phyloP scores from a whole-genome alignment of 2,329 filamentous ascomycete species.

The Phaeosphaeria sp. region DNA sequence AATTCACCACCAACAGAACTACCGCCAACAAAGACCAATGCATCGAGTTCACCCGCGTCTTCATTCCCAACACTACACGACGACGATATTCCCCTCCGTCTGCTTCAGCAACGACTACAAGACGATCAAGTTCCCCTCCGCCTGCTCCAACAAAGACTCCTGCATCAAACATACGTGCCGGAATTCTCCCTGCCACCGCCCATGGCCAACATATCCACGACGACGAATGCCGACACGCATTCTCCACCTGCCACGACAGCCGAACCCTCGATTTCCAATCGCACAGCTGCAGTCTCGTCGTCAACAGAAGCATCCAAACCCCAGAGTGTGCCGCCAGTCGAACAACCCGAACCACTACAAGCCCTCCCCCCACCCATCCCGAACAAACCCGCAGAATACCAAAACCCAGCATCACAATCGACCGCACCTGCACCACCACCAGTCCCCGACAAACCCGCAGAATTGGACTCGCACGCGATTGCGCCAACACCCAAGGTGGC shows the following conservation, averaged over 20 bases:
- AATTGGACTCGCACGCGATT: neutral
- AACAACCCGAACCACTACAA: too few species aligned
- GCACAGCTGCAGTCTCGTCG: too few species aligned
- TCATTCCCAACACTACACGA: neutral
- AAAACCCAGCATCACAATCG: too few species aligned
- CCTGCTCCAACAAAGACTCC: constrained; percentile 4
- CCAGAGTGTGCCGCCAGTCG: too few species aligned
- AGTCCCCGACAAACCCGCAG: neutral
- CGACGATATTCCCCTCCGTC: constrained; percentile 2
- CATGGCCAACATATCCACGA: neutral
- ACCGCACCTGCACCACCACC: too few species aligned
- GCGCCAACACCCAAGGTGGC: neutral
- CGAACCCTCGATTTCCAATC: neutral
- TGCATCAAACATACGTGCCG: constrained; percentile 5
- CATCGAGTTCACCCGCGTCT: neutral
- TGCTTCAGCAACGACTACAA: too few species aligned
- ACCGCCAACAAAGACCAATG: too few species aligned
- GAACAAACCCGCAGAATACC: too few species aligned
- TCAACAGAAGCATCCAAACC: too few species aligned
- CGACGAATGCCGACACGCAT: neutral
- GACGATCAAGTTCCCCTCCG: too few species aligned
- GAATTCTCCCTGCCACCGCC: constrained; percentile 1
- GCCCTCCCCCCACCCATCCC: too few species aligned
- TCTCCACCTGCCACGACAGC: neutral
- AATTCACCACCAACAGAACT: neutral